Evolutionary conservation across 2,329 filamentous ascomycete species (phyloP).

Genomic region (Penicillium vulpinum): DNA sequence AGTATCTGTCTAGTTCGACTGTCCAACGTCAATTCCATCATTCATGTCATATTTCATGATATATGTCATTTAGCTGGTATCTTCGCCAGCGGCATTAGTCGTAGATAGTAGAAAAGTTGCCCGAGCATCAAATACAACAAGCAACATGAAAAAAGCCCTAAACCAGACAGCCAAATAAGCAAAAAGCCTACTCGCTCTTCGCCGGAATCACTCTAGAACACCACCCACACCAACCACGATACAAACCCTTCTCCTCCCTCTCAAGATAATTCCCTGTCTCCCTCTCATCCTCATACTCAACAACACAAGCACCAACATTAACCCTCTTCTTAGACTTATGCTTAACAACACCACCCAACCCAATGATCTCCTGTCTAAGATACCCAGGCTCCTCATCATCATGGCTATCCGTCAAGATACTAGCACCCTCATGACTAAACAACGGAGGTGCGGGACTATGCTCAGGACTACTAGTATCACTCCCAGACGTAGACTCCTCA

Average conservation of each 20-base stretch:
- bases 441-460: conserved; percentile 20
- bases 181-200: conserved; percentile 10
- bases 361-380: conserved; percentile 82
- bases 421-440: conserved; percentile 22
- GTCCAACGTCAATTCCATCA: background rate
- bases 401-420: conserved; percentile 24
- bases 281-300: conserved; percentile 79
- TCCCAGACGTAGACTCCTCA: conserved; percentile 45
- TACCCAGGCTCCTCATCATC: conserved; percentile 65
- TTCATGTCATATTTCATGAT: background rate
- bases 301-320: conserved; percentile 77
- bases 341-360: conserved; percentile 84
- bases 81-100: background rate
- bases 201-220: conserved; percentile 72
- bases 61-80: background rate
- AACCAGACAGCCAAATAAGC: background rate
- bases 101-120: background rate
- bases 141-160: background rate
- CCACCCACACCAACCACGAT: conserved; percentile 90
- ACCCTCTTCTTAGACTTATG: conserved; percentile 83
- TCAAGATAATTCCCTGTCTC: conserved; percentile 65
- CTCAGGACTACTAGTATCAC: conserved; percentile 21
- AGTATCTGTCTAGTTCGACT: background rate
- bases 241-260: conserved; percentile 66
- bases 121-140: background rate